phyloP scores from a whole-genome alignment of 805 yeast genomes.

The Saturnispora bothae region DNA sequence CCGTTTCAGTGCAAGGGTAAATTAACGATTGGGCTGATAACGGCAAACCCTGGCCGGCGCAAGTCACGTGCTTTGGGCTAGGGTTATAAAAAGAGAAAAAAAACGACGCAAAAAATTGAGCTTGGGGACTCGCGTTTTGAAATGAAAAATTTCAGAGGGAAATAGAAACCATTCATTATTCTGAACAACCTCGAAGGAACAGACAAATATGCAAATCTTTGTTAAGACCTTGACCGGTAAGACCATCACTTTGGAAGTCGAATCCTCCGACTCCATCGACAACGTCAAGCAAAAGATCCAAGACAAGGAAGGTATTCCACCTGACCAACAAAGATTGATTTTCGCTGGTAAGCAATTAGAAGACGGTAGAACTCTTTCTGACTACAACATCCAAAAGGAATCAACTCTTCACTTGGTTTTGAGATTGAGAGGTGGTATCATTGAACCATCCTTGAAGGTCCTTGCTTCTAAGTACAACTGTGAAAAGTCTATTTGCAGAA shows the following conservation, averaged over 20 bases:
- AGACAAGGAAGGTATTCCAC: conserved; percentile 95
- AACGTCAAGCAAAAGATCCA: conserved; percentile 92
- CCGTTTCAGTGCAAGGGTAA: not conserved
- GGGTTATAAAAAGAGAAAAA: not conserved
- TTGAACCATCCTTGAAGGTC: conserved; percentile 98
- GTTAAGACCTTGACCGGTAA: conserved; percentile 99
- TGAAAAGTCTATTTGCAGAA: conserved; percentile 98
- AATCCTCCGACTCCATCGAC: conserved; percentile 91
- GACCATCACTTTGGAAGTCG: conserved; percentile 82
- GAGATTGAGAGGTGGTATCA: conserved; percentile 73
- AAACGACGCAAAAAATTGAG: not conserved
- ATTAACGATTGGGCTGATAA: not conserved
- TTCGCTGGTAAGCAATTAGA: conserved; percentile 95
- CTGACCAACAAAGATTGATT: conserved; percentile 91
- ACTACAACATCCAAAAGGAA: conserved; percentile 93
- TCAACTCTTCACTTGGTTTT: conserved; percentile 55
- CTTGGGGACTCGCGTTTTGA: not conserved
- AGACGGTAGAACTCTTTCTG: conserved; percentile 90
- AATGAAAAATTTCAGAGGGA: not conserved
- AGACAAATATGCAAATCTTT: conserved; percentile 76
- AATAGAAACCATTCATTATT: not conserved
- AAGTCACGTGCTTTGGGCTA: conserved; percentile 2
- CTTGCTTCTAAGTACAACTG: conserved; percentile 99
- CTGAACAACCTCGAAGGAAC: conserved; percentile 1
- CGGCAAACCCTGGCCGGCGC: not conserved